Evolutionary conservation across 2,329 filamentous ascomycete genomes (phyloP).

Genomic region (Apiospora malaysiana): DNA sequence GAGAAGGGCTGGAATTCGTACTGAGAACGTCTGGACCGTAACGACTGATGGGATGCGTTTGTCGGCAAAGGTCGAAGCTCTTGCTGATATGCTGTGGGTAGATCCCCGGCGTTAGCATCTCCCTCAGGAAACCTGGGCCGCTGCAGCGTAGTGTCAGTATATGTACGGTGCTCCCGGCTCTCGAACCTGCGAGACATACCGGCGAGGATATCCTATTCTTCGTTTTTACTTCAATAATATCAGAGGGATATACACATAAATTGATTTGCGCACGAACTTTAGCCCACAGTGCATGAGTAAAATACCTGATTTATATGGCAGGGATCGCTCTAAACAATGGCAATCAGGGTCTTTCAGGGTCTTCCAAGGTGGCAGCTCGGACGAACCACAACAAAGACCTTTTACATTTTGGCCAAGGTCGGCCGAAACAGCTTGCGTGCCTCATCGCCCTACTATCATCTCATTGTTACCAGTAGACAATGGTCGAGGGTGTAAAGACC

Average conservation of each 20-base stretch:
- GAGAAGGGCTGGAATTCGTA: neutral
- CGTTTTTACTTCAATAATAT: neutral
- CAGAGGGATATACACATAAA: neutral
- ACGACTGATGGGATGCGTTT: neutral
- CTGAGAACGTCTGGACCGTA: neutral
- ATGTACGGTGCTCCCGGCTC: neutral
- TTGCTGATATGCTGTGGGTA: neutral
- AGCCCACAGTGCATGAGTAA: neutral
- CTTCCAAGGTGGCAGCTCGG: neutral
- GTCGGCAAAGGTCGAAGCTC: neutral
- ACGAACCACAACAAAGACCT: neutral
- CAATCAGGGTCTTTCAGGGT: conserved; percentile 18
- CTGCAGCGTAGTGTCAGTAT: neutral
- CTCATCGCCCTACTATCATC: neutral
- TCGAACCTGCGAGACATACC: neutral
- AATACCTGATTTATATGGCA: conserved; percentile 8
- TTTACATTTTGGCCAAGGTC: neutral
- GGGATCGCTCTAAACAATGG: neutral
- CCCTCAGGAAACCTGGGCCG: neutral
- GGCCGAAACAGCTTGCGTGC: neutral
- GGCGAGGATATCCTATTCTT: neutral
- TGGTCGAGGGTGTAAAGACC: neutral
- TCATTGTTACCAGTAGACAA: neutral
- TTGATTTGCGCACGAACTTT: neutral
- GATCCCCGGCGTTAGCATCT: neutral